phyloP scores from a whole-genome alignment of 2,329 filamentous ascomycete genomes.

The Ceratocystis cacaofunesta region DNA sequence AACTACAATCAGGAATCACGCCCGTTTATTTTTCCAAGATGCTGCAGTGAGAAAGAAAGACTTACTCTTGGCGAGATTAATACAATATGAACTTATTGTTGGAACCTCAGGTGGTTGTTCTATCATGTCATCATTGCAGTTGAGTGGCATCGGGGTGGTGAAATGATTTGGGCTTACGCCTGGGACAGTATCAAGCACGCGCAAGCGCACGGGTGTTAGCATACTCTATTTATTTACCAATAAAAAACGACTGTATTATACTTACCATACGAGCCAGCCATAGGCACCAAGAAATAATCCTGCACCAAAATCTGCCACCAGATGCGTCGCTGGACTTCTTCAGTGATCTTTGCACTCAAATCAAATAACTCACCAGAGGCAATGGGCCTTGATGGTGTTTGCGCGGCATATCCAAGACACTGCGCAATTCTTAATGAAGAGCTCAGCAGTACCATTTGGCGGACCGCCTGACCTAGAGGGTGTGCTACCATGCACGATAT shows the following conservation, averaged over 20 bases:
- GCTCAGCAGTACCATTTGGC: conserved; percentile 15
- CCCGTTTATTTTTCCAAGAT: not conserved
- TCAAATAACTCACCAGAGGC: not conserved
- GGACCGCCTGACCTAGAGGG: conserved; percentile 12
- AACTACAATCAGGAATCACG: not conserved
- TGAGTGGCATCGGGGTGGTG: conserved; percentile 15
- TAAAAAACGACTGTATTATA: not conserved
- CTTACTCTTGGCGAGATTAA: conserved; percentile 15
- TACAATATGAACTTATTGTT: conserved; percentile 16
- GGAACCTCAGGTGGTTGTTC: conserved; percentile 10
- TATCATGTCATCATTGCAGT: conserved; percentile 16
- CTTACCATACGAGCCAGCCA: conserved; percentile 15
- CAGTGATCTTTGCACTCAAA: not conserved
- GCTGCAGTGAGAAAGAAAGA: not conserved
- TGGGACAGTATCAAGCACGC: not conserved
- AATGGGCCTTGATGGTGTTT: not conserved
- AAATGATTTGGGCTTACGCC: conserved; percentile 15
- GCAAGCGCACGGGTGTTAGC: not conserved
- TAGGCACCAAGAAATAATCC: conserved; percentile 16
- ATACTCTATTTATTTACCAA: not conserved
- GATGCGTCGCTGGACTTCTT: conserved; percentile 13
- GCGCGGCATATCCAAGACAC: conserved; percentile 10
- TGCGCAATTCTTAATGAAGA: conserved; percentile 14
- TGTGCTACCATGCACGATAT: conserved; percentile 17
- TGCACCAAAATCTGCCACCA: conserved; percentile 17